These are phyloP conservation scores for Fusarium sp. DNA, from an alignment of 2,329 filamentous ascomycete genomes.

Conservation along the genomic window DNA sequence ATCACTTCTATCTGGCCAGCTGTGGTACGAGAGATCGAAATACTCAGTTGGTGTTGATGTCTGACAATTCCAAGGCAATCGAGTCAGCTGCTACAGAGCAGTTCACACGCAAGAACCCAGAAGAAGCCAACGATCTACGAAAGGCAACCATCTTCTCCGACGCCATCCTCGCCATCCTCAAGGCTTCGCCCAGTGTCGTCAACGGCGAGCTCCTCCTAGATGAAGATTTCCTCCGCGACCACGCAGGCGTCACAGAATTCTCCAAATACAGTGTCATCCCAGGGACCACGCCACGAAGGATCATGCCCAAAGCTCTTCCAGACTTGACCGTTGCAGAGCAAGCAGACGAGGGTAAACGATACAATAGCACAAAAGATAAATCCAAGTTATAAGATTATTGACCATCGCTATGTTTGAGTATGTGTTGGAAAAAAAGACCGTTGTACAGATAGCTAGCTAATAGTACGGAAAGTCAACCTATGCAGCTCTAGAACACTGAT, in stretches of 20 bases:
- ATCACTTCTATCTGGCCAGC: slow-evolving; percentile 89
- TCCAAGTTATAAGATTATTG: slow-evolving; percentile 56
- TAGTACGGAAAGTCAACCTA: slow-evolving; percentile 24
- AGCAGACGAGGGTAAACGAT: slow-evolving; percentile 79
- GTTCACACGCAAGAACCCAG: slow-evolving; percentile 60
- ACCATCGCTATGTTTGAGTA: slow-evolving; percentile 23
- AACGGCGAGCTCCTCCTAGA: slow-evolving; percentile 82
- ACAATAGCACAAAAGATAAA: slow-evolving; percentile 70
- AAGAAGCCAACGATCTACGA: slow-evolving; percentile 70
- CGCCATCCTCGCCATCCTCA: slow-evolving; percentile 79
- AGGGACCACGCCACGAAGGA: slow-evolving; percentile 74
- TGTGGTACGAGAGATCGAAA: slow-evolving; percentile 61
- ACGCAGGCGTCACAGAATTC: slow-evolving; percentile 77
- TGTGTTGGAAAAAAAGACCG: slow-evolving; percentile 22
- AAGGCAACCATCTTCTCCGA: slow-evolving; percentile 83
- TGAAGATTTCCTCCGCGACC: slow-evolving; percentile 81
- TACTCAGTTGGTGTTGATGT: background rate
- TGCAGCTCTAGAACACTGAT: slow-evolving; percentile 43
- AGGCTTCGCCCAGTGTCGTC: slow-evolving; percentile 69
- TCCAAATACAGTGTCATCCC: slow-evolving; percentile 77
- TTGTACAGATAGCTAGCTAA: slow-evolving; percentile 37
- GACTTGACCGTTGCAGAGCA: slow-evolving; percentile 81
- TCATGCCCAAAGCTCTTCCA: slow-evolving; percentile 81
- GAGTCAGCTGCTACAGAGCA: slow-evolving; percentile 79
- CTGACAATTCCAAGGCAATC: slow-evolving; percentile 63